Percentiles rank a stretch among this genome's conserved stretches.
These are phyloP conservation scores for Hysterangium stoloniferum DNA, from an alignment of 768 basidiomycete species.

Conservation along the genomic window DNA sequence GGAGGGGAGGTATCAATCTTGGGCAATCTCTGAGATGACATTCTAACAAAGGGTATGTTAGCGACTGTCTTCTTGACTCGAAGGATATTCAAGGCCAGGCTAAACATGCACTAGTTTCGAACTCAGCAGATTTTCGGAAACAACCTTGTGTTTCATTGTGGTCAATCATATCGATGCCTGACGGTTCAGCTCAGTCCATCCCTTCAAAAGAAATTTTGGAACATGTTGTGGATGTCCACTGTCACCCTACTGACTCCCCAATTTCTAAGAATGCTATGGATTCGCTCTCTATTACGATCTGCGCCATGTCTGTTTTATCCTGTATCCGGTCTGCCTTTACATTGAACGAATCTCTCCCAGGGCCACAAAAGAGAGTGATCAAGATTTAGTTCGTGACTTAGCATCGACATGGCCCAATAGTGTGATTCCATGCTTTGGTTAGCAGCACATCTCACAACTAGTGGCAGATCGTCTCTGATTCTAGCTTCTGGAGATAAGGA, in stretches of 20 bases:
- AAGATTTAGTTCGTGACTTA: constrained; percentile 59
- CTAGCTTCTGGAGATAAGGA: constrained; percentile 37
- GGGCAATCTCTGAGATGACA: constrained; percentile 1
- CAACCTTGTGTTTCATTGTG: too few relatives aligned
- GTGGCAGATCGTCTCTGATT: constrained; percentile 7
- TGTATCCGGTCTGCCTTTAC: not conserved
- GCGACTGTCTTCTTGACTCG: constrained; percentile 4
- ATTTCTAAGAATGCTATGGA: constrained; percentile 67
- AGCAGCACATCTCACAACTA: constrained; percentile 24
- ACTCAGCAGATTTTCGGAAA: not conserved
- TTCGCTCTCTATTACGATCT: constrained; percentile 55
- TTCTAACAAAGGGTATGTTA: not conserved
- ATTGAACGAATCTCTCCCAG: not conserved
- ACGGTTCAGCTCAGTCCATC: not conserved
- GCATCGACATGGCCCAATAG: constrained; percentile 53
- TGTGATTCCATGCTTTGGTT: constrained; percentile 86
- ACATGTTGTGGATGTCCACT: constrained; percentile 83
- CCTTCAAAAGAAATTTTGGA: constrained; percentile 33
- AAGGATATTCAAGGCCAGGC: not conserved
- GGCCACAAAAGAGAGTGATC: constrained; percentile 57
- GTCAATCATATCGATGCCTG: too few relatives aligned
- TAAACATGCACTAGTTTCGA: constrained; percentile 5
- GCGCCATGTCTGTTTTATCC: constrained; percentile 63
- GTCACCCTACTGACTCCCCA: constrained; percentile 82
- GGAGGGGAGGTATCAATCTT: constrained; percentile 32